Evolutionary conservation across 139 green algal genomes (phyloP).

Genomic region (Chlamydomonas sp.): DNA sequence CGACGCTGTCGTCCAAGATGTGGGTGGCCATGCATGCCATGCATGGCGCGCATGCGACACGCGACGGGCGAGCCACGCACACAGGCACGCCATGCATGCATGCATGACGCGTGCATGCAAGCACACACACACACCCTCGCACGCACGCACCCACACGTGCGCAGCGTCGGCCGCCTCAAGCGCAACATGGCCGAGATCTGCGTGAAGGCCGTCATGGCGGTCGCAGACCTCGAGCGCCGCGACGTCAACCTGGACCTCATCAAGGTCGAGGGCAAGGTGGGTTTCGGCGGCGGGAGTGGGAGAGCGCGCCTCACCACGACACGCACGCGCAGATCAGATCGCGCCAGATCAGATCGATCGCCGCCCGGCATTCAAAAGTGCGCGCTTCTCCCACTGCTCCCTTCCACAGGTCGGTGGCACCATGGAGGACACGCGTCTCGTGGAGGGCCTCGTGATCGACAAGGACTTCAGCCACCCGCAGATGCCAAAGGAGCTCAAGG

Average conservation of each 20-base stretch:
- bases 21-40: too few relatives aligned
- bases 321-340: too few relatives aligned
- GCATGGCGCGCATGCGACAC: too few relatives aligned
- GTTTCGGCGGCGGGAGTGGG: too few relatives aligned
- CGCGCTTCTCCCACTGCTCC: not conserved
- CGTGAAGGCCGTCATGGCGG: slow-evolving; percentile 91
- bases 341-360: too few relatives aligned
- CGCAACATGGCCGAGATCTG: slow-evolving; percentile 94
- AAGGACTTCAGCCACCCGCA: slow-evolving; percentile 97
- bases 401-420: slow-evolving; percentile 80
- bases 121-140: too few relatives aligned
- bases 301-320: too few relatives aligned
- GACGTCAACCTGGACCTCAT: slow-evolving; percentile 99
- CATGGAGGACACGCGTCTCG: slow-evolving; percentile 91
- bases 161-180: slow-evolving; percentile 91
- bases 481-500: slow-evolving; percentile 51
- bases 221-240: slow-evolving; percentile 86
- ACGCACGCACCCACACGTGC: not conserved
- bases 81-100: too few relatives aligned
- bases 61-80: too few relatives aligned
- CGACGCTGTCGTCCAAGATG: slow-evolving; percentile 98
- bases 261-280: slow-evolving; percentile 66
- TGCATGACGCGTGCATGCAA: too few relatives aligned
- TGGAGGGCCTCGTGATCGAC: slow-evolving; percentile 95
- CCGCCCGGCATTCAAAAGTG: not conserved